Percentiles rank a stretch among this genome's conserved stretches.
These are phyloP conservation scores for Ballota nigra DNA, from an alignment of 257 asterid genomes.

Conservation along the genomic window DNA sequence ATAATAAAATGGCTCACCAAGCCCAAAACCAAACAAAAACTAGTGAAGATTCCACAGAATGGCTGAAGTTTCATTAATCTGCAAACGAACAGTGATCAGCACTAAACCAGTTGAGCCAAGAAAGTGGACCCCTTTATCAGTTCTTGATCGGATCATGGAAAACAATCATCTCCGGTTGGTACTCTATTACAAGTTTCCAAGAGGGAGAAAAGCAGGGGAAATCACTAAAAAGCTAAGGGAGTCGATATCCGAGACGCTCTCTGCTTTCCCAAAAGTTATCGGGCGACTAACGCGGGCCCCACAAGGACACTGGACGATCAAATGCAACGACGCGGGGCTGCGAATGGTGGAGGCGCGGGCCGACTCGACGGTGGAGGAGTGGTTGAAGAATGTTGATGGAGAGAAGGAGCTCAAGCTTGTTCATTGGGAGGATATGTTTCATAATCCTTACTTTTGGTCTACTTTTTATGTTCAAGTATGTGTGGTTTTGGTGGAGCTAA, in stretches of 20 bases:
- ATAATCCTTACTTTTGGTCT: conserved; percentile 57
- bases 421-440: conserved; percentile 62
- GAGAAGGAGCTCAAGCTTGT: conserved; percentile 57
- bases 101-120: conserved; percentile 47
- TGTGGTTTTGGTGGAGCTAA: background rate
- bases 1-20: background rate
- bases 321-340: conserved; percentile 63
- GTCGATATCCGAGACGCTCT: conserved; percentile 38
- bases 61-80: conserved; percentile 47
- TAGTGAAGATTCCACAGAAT: conserved; percentile 8
- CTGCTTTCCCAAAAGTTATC: conserved; percentile 34
- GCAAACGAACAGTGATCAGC: conserved; percentile 55
- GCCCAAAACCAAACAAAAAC: background rate
- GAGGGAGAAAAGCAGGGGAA: conserved; percentile 33
- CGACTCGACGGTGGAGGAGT: conserved; percentile 41
- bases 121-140: conserved; percentile 40
- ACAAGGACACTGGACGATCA: conserved; percentile 50
- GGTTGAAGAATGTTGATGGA: conserved; percentile 54
- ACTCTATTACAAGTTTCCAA: conserved; percentile 37
- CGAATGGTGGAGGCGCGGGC: conserved; percentile 54
- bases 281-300: conserved; percentile 46
- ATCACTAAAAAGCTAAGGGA: conserved; percentile 35
- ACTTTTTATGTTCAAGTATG: conserved; percentile 60
- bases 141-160: conserved; percentile 56
- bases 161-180: conserved; percentile 36